Percentiles rank a stretch among this genome's conserved stretches.
Evolutionary conservation across 768 basidiomycete genomes (phyloP).

Genomic region (Pulveroboletus sp.): DNA sequence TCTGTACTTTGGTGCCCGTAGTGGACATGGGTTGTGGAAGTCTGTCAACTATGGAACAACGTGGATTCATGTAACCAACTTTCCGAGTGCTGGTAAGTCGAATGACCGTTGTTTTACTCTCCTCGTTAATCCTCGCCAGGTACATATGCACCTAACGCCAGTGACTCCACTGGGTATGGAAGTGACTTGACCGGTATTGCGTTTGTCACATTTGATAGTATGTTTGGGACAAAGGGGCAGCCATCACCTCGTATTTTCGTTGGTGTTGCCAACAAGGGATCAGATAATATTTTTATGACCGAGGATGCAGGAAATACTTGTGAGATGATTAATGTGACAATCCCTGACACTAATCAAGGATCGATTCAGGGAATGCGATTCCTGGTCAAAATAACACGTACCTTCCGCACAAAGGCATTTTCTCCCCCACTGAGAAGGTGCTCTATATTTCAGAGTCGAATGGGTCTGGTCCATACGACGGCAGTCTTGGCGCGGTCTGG

Average conservation of each 20-base stretch:
- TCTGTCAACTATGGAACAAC: slow-evolving; percentile 56
- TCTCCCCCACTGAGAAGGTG: slow-evolving; percentile 53
- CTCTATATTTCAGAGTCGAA: slow-evolving; percentile 63
- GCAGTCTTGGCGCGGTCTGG: slow-evolving; percentile 46
- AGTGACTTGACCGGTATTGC: slow-evolving; percentile 10
- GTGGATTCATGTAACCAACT: slow-evolving; percentile 58
- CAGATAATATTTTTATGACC: slow-evolving; percentile 54
- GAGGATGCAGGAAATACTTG: slow-evolving; percentile 45
- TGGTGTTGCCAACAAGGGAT: slow-evolving; percentile 57
- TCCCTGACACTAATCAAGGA: not conserved
- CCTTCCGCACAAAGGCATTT: slow-evolving; percentile 65
- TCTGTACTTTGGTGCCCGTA: slow-evolving; percentile 61
- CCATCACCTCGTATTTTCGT: slow-evolving; percentile 66
- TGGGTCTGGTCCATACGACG: slow-evolving; percentile 66
- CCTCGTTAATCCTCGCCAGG: not conserved
- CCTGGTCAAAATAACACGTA: slow-evolving; percentile 56
- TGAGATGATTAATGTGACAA: not conserved
- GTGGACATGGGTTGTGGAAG: slow-evolving; percentile 66
- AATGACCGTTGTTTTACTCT: not conserved
- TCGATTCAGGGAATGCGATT: slow-evolving; percentile 48
- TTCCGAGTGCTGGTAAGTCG: slow-evolving; percentile 53
- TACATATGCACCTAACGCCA: slow-evolving; percentile 9
- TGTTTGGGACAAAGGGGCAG: slow-evolving; percentile 42
- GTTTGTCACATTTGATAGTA: slow-evolving; percentile 13
- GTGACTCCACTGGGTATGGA: slow-evolving; percentile 5